Conservation (phyloP, 108 stramenopile species). For the Fistulifera pelliculosa region DNA sequence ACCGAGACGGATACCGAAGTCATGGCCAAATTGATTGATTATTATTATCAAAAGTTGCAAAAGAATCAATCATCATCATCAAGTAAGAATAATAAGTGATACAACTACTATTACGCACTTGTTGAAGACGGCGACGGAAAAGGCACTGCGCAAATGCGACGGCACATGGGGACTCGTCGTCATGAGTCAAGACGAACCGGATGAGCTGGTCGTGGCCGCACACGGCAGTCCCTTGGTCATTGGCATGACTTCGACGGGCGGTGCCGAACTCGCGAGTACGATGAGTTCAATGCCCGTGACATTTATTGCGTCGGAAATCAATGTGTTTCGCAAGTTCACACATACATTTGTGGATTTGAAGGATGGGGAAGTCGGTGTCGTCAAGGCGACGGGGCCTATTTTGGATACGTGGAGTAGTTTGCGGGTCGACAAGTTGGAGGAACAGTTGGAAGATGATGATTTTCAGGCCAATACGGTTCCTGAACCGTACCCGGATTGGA, state of each 20-base stretch:
- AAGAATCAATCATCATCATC: slow-evolving; percentile 9
- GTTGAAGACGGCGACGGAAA: slow-evolving; percentile 80
- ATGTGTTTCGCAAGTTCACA: slow-evolving; percentile 95
- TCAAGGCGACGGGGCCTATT: slow-evolving; percentile 83
- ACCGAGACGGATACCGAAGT: slow-evolving; percentile 99
- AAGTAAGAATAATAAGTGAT: no score
- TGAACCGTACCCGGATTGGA: slow-evolving; percentile 94
- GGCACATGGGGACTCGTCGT: slow-evolving; percentile 93
- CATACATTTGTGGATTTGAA: slow-evolving; percentile 97
- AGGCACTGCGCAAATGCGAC: slow-evolving; percentile 80
- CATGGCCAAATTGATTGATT: slow-evolving; percentile 91
- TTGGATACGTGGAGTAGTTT: slow-evolving; percentile 38
- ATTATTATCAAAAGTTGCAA: slow-evolving; percentile 40
- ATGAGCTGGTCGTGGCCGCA: slow-evolving; percentile 92
- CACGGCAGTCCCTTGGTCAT: slow-evolving; percentile 97
- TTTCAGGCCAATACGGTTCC: slow-evolving; percentile 87
- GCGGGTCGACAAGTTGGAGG: slow-evolving; percentile 22
- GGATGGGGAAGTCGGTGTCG: slow-evolving; percentile 95
- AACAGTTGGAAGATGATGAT: slow-evolving; percentile 85
- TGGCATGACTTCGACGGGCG: slow-evolving; percentile 86
- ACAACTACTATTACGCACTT: no score
- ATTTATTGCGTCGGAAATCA: slow-evolving; percentile 93
- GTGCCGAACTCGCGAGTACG: slow-evolving; percentile 3
- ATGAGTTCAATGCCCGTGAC: no score
- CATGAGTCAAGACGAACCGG: slow-evolving; percentile 70